Evolutionary conservation across 208 protist species (phyloP), one percentile per base, ranked within the genome.

Genomic region (Trypanosoma caninum): DNA sequence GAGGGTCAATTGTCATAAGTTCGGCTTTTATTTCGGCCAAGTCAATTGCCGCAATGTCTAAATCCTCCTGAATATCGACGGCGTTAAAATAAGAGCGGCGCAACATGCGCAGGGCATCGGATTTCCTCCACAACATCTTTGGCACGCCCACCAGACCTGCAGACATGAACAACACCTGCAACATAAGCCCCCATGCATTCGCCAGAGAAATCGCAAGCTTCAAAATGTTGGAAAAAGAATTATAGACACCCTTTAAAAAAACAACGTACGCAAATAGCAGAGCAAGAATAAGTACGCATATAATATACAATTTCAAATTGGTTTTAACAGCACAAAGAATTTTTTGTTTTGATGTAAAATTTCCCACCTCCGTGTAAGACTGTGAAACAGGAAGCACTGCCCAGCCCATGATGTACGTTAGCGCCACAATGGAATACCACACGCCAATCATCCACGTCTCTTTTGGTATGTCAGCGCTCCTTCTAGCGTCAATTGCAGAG

Each of bases 151-250:
- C 84, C n/a, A 95, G 61, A 3, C 91, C 91, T 34, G 80, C 72
- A 2, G 86, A 87, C 78, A 97, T 88, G 50, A 97, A 95, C 14
- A 97, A 47, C 1, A 83, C 82, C 44, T 95, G 57, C 28, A 95
- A 79, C 18, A 97, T 65, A 48, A 97, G 78, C 69, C 91, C 91
- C 82, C 87, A 95, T 28, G 91, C 78, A 70, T 97, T 97, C 28
- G 84, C 84, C n/a, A 91, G 59, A 35, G 87, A 90, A 52, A 93
- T 86, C 52, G 64, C 82, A 25, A 97, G 64, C 56, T 89, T 92
- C 34, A 80, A 33, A 16, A 93, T 81, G 38, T 52, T 74, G 8
- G 65, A 38, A 30, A 79, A 30, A 8, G 81, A 84, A 33, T 57
- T 64, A 66, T 87, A 86, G 9, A 81, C 82, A 34, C 86, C 84